Percentiles rank a stretch among this genome's conserved stretches.
phyloP scores from a whole-genome alignment of 1,284 basidiomycete species.

The Grifola frondosa region DNA sequence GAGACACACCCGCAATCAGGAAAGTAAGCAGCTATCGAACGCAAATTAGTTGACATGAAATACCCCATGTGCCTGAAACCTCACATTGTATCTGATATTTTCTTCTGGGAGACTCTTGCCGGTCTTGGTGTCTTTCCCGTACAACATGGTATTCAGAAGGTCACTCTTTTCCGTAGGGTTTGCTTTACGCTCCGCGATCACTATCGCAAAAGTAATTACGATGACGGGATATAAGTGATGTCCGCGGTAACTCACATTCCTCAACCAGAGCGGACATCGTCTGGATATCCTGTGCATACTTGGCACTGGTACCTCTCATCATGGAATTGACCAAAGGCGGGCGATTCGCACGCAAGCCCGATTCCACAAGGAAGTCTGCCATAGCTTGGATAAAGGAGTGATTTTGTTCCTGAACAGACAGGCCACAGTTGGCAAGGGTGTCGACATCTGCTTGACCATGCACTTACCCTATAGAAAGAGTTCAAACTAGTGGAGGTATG shows the following conservation, averaged over 20 bases:
- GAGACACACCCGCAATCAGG: conserved; percentile 44
- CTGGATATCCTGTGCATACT: conserved; percentile 41
- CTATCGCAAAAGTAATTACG: conserved; percentile 13
- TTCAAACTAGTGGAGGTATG: conserved; percentile 31
- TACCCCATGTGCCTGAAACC: conserved; percentile 4
- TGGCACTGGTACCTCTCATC: conserved; percentile 36
- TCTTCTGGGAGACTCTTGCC: conserved; percentile 45
- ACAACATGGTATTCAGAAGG: conserved; percentile 47
- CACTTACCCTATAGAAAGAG: conserved; percentile 37
- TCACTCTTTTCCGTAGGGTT: conserved; percentile 43
- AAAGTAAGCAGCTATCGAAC: conserved; percentile 48
- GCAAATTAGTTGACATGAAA: background rate
- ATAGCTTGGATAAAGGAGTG: conserved; percentile 46
- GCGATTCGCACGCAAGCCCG: conserved; percentile 36
- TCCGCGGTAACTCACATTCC: conserved; percentile 39
- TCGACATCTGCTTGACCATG: background rate
- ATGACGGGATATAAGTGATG: background rate
- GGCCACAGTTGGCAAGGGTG: background rate
- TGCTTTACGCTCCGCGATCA: conserved; percentile 39
- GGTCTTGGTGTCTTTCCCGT: conserved; percentile 47
- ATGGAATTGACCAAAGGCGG: conserved; percentile 37
- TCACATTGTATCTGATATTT: conserved; percentile 45
- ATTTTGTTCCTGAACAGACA: conserved; percentile 28
- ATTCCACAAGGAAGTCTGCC: conserved; percentile 43
- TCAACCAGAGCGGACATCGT: conserved; percentile 41